Evolutionary conservation across 805 yeast genomes (phyloP), one percentile per base, ranked within the genome.

Genomic region (Blastobotrys chiropterorum): DNA sequence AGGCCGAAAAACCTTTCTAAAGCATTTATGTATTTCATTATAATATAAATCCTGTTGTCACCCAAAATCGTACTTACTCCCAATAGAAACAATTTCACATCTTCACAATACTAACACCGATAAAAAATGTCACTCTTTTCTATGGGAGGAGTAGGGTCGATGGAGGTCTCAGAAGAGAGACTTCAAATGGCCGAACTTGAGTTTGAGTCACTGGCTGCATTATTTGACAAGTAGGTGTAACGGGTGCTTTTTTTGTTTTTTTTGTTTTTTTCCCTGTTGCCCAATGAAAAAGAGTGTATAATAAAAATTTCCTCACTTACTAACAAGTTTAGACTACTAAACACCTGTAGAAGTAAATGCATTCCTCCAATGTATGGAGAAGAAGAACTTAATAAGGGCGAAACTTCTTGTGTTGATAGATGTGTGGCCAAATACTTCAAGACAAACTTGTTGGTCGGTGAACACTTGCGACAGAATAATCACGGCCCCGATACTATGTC

Each of bases 401-500:
- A 90, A 72, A 81, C 89, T 45, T 73, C 86, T 46, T 90, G 98
- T 71, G 77, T 90, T 57, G 98, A 90, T 73, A 85, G 97, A 78
- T 90, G 98, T 76, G 98, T 90, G 53, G 81, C 94, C 56, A 90
- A 90, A 67, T 90, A 83, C 67, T 86, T 89, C 72, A 76, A 76
- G 60, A 83, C 90, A 45, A 90, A 84, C 65, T 67, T 79, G 48
- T 44, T 55, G 47, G 56, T 67, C 3, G 67, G 68, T 38, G 59
- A 61, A 39, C 54, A 53, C 42, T 45, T 67, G 57, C 52, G 65
- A 20, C 42, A 52, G 11, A 45, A 47, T 13, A 54, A 52, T 14
- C 52, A 50, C 2, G 55, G 55, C 11, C 49, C 56, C 2, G 56
- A 56, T 2, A 46, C 53, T 15, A 20, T 53, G 49, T 46, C 53